Conservation (phyloP, 2,329 filamentous ascomycete species). For the Aureobasidium sp. region DNA sequence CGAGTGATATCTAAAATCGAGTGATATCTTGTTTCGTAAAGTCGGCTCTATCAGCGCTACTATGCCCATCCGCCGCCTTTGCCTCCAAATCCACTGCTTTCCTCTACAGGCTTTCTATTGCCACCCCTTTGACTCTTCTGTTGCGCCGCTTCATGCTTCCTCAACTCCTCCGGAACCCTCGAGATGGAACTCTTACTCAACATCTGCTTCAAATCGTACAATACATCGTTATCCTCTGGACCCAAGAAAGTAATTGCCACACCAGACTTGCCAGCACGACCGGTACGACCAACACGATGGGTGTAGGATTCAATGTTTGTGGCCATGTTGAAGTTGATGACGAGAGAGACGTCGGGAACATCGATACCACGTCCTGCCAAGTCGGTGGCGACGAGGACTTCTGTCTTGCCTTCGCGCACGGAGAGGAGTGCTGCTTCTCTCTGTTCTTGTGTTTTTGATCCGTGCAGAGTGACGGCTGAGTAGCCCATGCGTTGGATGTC, state of each 20-base stretch:
- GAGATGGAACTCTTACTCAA: constrained; percentile 82
- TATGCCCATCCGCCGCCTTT: constrained; percentile 29
- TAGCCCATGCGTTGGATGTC: constrained; percentile 95
- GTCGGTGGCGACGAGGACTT: constrained; percentile 92
- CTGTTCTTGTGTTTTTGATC: constrained; percentile 95
- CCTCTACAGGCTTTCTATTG: constrained; percentile 28
- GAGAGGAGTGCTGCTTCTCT: constrained; percentile 84
- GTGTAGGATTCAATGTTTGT: constrained; percentile 89
- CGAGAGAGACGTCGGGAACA: constrained; percentile 84
- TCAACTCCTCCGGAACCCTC: constrained; percentile 82
- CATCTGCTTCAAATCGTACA: constrained; percentile 94
- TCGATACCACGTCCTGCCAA: constrained; percentile 96
- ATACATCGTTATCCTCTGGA: constrained; percentile 77
- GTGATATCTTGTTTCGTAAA: not conserved
- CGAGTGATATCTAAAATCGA: no score
- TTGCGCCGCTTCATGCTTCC: constrained; percentile 86
- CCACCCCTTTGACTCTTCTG: constrained; percentile 61
- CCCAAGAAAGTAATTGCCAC: constrained; percentile 93
- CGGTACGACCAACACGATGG: constrained; percentile 92
- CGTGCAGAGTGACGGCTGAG: constrained; percentile 83
- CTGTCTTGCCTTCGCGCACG: constrained; percentile 71
- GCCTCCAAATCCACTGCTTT: constrained; percentile 29
- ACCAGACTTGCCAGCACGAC: constrained; percentile 94
- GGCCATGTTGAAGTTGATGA: constrained; percentile 99
- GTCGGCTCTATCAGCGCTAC: no score